Evolutionary conservation across 768 basidiomycete genomes (phyloP).

Genomic region (Rhizopogon roseolus): DNA sequence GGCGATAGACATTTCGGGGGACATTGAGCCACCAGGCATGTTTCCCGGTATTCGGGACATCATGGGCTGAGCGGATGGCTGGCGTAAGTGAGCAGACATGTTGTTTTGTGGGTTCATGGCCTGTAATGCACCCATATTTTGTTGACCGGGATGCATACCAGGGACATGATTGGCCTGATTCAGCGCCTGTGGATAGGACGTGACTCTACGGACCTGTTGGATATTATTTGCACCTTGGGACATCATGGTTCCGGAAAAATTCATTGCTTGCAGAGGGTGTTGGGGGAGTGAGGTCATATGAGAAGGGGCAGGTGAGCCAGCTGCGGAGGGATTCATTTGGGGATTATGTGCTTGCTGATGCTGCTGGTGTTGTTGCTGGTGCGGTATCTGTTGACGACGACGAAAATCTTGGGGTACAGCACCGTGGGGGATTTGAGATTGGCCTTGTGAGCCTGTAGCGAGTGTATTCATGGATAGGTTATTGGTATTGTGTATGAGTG

Average conservation of each 20-base stretch:
- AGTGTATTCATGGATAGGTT: conserved; percentile 37
- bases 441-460: conserved; percentile 19
- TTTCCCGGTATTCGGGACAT: conserved; percentile 24
- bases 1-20: conserved; percentile 34
- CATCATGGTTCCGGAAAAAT: conserved; percentile 39
- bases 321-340: conserved; percentile 28
- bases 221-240: conserved; percentile 32
- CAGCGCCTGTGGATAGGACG: conserved; percentile 50
- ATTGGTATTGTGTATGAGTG: conserved; percentile 29
- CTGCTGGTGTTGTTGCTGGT: conserved; percentile 27
- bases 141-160: conserved; percentile 31
- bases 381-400: conserved; percentile 9
- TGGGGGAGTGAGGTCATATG: conserved; percentile 26
- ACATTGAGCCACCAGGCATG: conserved; percentile 32
- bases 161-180: conserved; percentile 33
- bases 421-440: not conserved
- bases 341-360: conserved; percentile 35
- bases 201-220: conserved; percentile 44
- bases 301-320: conserved; percentile 18
- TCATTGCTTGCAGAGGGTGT: conserved; percentile 36
- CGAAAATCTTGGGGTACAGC: not conserved
- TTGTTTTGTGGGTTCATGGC: conserved; percentile 39
- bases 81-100: conserved; percentile 34
- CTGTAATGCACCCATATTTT: conserved; percentile 36
- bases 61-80: conserved; percentile 31